phyloP scores from a whole-genome alignment of 1,284 basidiomycete genomes.

The Malassezia brasiliensis region DNA sequence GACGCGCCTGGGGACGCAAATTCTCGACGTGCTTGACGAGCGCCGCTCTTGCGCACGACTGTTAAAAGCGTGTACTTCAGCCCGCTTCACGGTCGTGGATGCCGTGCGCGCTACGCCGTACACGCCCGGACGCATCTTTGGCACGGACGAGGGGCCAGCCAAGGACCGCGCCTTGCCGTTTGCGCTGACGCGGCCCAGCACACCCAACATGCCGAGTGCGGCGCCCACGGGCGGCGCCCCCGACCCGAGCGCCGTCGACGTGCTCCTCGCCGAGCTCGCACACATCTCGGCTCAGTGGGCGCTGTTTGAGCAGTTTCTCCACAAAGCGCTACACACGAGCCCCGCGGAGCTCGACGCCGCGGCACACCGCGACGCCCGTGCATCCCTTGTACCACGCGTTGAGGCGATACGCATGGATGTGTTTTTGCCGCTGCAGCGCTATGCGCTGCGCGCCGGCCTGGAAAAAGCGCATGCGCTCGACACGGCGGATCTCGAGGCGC shows the following conservation, averaged over 20 bases:
- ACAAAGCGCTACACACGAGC: background rate
- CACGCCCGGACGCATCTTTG: constrained; percentile 21
- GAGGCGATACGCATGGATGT: constrained; percentile 55
- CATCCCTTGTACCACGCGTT: constrained; percentile 52
- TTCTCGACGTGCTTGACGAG: constrained; percentile 80
- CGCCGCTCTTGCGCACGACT: constrained; percentile 24
- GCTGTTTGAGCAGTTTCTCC: constrained; percentile 76
- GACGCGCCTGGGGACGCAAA: constrained; percentile 66
- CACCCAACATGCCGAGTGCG: constrained; percentile 37
- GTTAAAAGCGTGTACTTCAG: constrained; percentile 18
- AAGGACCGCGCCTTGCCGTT: constrained; percentile 49
- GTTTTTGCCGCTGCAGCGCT: constrained; percentile 79
- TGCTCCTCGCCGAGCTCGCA: constrained; percentile 71
- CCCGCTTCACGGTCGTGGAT: background rate
- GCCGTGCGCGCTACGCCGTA: constrained; percentile 2
- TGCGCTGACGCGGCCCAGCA: constrained; percentile 45
- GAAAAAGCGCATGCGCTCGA: constrained; percentile 60
- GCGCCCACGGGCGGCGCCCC: constrained; percentile 36
- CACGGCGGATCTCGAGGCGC: constrained; percentile 24
- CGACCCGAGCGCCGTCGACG: constrained; percentile 80
- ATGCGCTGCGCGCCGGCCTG: constrained; percentile 78
- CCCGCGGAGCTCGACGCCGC: constrained; percentile 3
- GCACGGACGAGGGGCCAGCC: constrained; percentile 28
- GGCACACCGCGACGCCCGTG: constrained; percentile 52
- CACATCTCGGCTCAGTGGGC: constrained; percentile 85